Percentiles rank a stretch among this genome's conserved stretches.
Conservation (phyloP, 306 rosid species). For the Nissolia schottii region DNA sequence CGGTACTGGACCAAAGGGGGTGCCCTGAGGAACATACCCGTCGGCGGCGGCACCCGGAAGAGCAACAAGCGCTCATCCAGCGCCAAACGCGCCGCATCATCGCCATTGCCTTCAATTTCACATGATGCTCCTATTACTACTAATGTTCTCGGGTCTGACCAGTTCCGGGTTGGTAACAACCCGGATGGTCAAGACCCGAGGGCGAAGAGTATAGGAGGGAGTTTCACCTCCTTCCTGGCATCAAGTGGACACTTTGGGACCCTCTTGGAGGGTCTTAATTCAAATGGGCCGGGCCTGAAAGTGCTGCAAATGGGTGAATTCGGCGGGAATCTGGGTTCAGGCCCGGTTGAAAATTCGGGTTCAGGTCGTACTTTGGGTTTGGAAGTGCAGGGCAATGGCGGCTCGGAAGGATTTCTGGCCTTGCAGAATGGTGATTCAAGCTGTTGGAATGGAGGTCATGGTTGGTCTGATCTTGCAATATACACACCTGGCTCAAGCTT, state of each 20-base stretch:
- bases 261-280: conserved; percentile 54
- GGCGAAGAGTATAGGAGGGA: conserved; percentile 43
- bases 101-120: conserved; percentile 23
- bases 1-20: conserved; percentile 97
- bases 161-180: not conserved
- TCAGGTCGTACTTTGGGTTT: conserved; percentile 37
- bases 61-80: conserved; percentile 36
- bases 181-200: conserved; percentile 34
- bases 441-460: conserved; percentile 64
- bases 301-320: conserved; percentile 47
- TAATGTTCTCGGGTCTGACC: not conserved
- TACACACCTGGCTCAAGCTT: conserved; percentile 77
- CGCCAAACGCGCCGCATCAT: conserved; percentile 33
- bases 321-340: conserved; percentile 43
- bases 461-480: conserved; percentile 94
- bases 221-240: conserved; percentile 69
- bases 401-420: conserved; percentile 44
- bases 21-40: conserved; percentile 74
- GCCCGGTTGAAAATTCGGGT: conserved; percentile 35
- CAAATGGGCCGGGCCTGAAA: conserved; percentile 49
- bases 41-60: conserved; percentile 86
- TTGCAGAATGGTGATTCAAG: conserved; percentile 58
- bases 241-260: conserved; percentile 57
- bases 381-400: conserved; percentile 41
- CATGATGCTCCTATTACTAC: not conserved